Evolutionary conservation across 2,329 filamentous ascomycete species (phyloP).

Genomic region (Sclerotiophoma versabilis): DNA sequence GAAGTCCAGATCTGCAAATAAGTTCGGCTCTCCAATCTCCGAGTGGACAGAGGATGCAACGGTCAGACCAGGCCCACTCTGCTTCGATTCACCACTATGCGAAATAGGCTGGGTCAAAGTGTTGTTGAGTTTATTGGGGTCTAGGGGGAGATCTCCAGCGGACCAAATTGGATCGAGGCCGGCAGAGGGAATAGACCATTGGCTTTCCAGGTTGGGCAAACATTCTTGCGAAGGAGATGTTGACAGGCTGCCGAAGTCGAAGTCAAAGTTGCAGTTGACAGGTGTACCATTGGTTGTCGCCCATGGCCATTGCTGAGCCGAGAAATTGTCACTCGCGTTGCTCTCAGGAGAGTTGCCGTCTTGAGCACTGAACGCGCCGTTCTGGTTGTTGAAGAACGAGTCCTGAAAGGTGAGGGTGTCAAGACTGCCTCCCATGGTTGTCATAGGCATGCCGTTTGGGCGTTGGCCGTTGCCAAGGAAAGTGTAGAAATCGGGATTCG

Average conservation of each 20-base stretch:
- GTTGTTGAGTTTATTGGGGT: constrained; percentile 47
- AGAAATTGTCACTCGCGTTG: constrained; percentile 41
- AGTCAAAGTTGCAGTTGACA: constrained; percentile 41
- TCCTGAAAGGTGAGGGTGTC: constrained; percentile 40
- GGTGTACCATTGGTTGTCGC: constrained; percentile 32
- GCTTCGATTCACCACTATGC: constrained; percentile 51
- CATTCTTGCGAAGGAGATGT: constrained; percentile 51
- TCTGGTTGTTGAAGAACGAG: constrained; percentile 37
- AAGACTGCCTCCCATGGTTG: constrained; percentile 38
- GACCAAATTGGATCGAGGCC: constrained; percentile 49
- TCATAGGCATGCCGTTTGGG: constrained; percentile 34
- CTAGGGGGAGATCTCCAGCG: constrained; percentile 50
- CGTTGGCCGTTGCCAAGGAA: constrained; percentile 45
- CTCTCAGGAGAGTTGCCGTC: constrained; percentile 44
- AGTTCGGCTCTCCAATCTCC: constrained; percentile 46
- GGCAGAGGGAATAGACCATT: constrained; percentile 46
- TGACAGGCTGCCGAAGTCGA: constrained; percentile 45
- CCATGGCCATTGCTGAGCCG: constrained; percentile 46
- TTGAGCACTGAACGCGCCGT: constrained; percentile 31
- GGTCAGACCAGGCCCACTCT: constrained; percentile 50
- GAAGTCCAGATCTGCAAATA: constrained; percentile 46
- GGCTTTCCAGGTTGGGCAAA: constrained; percentile 43
- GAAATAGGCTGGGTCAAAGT: constrained; percentile 48
- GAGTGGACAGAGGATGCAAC: constrained; percentile 51
- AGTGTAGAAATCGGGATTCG: constrained; percentile 47